phyloP scores from a whole-genome alignment of 2,329 filamentous ascomycete genomes.

The Fusarium dlaminii region DNA sequence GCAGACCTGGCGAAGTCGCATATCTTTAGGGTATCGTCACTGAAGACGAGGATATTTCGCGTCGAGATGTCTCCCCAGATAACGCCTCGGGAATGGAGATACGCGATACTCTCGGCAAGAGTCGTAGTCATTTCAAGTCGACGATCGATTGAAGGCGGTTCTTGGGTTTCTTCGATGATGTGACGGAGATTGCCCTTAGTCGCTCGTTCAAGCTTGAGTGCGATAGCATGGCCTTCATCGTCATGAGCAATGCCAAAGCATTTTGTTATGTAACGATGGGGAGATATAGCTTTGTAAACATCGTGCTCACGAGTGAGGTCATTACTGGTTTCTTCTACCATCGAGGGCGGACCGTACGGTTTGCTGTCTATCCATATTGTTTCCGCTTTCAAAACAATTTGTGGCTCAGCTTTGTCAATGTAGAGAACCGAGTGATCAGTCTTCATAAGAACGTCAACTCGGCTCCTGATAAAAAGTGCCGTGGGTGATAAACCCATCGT shows the following conservation, averaged over 20 bases:
- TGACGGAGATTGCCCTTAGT: background rate
- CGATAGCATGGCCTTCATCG: background rate
- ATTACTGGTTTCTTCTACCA: background rate
- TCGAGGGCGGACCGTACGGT: background rate
- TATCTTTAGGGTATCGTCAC: background rate
- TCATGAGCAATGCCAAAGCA: background rate
- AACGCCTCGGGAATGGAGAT: background rate
- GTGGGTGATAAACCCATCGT: background rate
- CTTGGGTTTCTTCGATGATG: background rate
- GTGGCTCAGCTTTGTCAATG: background rate
- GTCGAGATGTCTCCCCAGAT: background rate
- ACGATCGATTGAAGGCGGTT: background rate
- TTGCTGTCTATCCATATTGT: background rate
- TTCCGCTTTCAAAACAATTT: background rate
- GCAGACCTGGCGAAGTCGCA: background rate
- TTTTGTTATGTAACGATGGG: background rate
- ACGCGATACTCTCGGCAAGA: rapidly evolving
- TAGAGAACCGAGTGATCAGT: background rate
- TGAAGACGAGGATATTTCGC: background rate
- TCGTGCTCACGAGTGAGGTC: background rate
- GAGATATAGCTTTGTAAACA: background rate
- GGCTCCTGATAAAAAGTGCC: background rate
- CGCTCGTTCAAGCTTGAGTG: background rate
- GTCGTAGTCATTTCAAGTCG: background rate
- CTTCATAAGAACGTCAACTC: background rate